Evolutionary conservation across 139 green algal genomes (phyloP), one percentile per base, ranked within the genome.

Genomic region (Picochlorum sp.): DNA sequence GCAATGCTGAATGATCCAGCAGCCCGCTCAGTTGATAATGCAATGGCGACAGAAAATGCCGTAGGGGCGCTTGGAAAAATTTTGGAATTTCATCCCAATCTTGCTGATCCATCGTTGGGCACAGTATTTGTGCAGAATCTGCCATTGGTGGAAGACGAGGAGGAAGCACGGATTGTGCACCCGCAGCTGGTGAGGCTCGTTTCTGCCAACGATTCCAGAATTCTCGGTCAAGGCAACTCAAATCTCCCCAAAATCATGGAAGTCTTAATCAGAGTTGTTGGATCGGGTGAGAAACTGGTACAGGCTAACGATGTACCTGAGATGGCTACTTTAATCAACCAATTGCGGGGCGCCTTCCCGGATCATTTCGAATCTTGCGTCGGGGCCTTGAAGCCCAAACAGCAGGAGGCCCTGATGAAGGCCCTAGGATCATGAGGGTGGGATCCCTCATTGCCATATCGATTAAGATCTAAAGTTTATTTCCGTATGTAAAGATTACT

Each of bases 21-120:
- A 37, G 85, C 73, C n/a, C 65, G 72, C 45, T 52, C 32, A 18
- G 71, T 88, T 2, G 79, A 88, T 45, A 87, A 90, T 63, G 79
- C 82, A 70, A 74, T 80, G 55, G 85, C 85, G 3, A 88, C 82
- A 8, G 89, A 96, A 67, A 96, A 96, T 66, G 86, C 84, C 0
- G 52, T 90, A 13, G 68, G 68, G 1, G 71, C 84, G 1, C 77
- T 96, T 67, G 88, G 83, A 54, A 88, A 87, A 61, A 63, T 79
- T 45, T 47, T 85, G 28, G 61, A 80, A 61, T 54, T 66, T 63
- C 63, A 63, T 23, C 55, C 61, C 2, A 57, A 28, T 3, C 47
- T 45, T 8, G 34, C 75, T 32, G 68, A 77, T 41, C 41, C 70
- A 1, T 37, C 34, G 18, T 32, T 67, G 20, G 61, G 63, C 24